These are phyloP conservation scores for Thielaviopsis populi DNA, from an alignment of 2,329 filamentous ascomycete genomes.

Conservation along the genomic window DNA sequence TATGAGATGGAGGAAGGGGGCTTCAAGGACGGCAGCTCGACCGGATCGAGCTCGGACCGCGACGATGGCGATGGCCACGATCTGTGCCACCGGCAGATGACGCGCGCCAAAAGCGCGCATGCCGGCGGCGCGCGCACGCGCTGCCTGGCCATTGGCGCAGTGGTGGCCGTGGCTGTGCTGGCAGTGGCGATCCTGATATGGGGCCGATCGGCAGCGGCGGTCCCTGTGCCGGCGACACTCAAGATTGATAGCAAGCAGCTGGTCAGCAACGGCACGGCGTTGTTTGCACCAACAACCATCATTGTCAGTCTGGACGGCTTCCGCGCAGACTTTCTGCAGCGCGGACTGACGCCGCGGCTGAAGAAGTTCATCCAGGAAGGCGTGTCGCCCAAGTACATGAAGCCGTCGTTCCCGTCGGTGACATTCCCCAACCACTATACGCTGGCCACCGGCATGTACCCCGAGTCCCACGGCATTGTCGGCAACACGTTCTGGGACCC, in stretches of 20 bases:
- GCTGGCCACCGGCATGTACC: slow-evolving; percentile 78
- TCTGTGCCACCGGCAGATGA: slow-evolving; percentile 38
- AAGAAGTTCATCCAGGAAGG: slow-evolving; percentile 66
- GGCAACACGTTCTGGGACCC: slow-evolving; percentile 94
- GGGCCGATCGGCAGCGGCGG: not conserved
- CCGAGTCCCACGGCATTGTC: slow-evolving; percentile 83
- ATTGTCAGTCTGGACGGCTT: slow-evolving; percentile 92
- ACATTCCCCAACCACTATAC: slow-evolving; percentile 97
- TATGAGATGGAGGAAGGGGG: slow-evolving; percentile 81
- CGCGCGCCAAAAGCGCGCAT: slow-evolving; percentile 24
- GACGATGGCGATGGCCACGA: slow-evolving; percentile 46
- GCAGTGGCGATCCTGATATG: slow-evolving; percentile 20
- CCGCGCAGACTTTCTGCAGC: slow-evolving; percentile 78
- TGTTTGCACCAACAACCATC: slow-evolving; percentile 84
- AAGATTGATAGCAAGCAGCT: slow-evolving; percentile 38
- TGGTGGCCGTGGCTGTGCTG: slow-evolving; percentile 25
- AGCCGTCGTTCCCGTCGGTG: slow-evolving; percentile 85
- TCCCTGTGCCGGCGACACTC: not conserved
- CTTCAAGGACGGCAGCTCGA: slow-evolving; percentile 50
- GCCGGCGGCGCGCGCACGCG: not conserved
- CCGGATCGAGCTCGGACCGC: slow-evolving; percentile 46
- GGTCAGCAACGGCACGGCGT: slow-evolving; percentile 67
- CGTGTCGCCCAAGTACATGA: slow-evolving; percentile 83
- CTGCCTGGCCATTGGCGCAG: slow-evolving; percentile 32
- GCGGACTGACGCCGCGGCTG: slow-evolving; percentile 69